Conservation (phyloP, 1,284 basidiomycete species). For the Neolentinus lepideus region DNA sequence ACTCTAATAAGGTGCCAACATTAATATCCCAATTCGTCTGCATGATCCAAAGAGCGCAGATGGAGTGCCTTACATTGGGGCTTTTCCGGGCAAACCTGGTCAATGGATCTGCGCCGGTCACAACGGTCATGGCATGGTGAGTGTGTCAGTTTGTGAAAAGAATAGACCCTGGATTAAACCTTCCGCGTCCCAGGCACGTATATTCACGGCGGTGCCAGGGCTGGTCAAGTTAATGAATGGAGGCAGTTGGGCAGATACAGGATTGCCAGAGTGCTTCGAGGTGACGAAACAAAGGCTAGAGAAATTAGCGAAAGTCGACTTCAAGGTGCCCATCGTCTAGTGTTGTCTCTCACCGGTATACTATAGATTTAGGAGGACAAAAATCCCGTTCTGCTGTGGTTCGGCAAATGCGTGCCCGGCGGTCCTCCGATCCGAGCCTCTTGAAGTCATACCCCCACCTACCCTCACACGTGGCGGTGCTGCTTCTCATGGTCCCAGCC, state of each 20-base stretch:
- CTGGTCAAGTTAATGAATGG: constrained; percentile 14
- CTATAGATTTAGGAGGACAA: background rate
- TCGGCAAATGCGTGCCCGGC: background rate
- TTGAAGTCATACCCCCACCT: background rate
- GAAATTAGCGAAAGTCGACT: background rate
- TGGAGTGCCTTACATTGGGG: constrained; percentile 14
- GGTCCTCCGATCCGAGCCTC: background rate
- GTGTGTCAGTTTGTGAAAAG: constrained; percentile 41
- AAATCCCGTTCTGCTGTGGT: background rate
- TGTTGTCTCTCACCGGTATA: background rate
- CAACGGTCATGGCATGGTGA: constrained; percentile 60
- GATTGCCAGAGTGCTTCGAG: constrained; percentile 15
- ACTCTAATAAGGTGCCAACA: too few species aligned
- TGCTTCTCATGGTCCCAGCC: background rate
- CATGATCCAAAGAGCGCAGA: background rate
- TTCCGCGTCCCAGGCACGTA: constrained; percentile 5
- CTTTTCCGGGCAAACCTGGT: constrained; percentile 24
- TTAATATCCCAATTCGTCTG: too few species aligned
- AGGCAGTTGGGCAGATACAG: constrained; percentile 15
- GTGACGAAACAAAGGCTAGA: constrained; percentile 9
- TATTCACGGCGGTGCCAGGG: constrained; percentile 10
- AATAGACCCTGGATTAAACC: background rate
- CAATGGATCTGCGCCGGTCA: constrained; percentile 55
- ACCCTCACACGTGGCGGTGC: background rate
- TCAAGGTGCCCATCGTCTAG: background rate